Evolutionary conservation across 768 basidiomycete species (phyloP), one percentile per base, ranked within the genome.

Genomic region (Lyophyllum decastes): DNA sequence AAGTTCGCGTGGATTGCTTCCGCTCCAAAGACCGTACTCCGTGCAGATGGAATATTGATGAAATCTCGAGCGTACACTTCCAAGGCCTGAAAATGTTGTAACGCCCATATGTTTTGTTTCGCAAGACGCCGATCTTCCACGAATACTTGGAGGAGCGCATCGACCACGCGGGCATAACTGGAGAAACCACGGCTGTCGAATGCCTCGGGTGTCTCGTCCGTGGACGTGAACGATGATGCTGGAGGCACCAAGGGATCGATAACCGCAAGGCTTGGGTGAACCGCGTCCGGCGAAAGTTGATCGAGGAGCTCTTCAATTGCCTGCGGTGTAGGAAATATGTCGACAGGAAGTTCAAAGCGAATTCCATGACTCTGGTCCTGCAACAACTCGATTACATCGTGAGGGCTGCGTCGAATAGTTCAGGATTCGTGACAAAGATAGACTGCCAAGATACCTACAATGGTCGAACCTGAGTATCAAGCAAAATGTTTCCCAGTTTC

Each of bases 81-180:
- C 22, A 94, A 75, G 0, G 83, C 79, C 9, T 91, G 71, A 53
- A 94, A 74, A 66, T 94, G 90, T 9, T 83, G 82, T 4, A 98
- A 68, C 0, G 83, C 79, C 87, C 89, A 90, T 0, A 84, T 63
- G 51, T 89, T 81, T 16, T 74, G 72, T 49, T 77, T 82, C 3
- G 88, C 85, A 1, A 81, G 60, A n/a, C 81, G 74, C 35, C 92
- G 84, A 61, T 92, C 84, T 6, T 81, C 74, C 4, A 74, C 62
- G 55, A 92, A 75, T 25, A 84, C 68, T 0, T 80, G 73, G 2
- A 92, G 69, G 4, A 92, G 70, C 0, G 85, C 86, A 34, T 72
- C 69, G 12, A 85, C 78, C 4, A 79, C 73, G 17, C 94, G 84
- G 2, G 87, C 84, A 66, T 94, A 93, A 2, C 76, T 63, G 0